Conservation (phyloP, 1,139 yeast species). For the Scheffersomyces titani region DNA sequence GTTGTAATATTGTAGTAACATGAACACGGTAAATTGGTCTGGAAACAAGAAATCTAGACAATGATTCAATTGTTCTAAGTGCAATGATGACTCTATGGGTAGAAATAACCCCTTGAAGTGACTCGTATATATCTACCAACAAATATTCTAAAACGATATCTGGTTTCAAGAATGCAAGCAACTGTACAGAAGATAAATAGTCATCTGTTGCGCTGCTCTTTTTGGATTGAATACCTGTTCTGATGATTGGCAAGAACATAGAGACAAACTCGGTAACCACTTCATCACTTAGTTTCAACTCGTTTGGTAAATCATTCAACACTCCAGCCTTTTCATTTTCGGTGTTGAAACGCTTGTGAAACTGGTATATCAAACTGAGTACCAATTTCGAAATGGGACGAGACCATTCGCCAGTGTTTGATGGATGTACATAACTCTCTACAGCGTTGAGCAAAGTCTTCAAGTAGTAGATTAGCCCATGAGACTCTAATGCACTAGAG, state of each 20-base stretch:
- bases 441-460: slow-evolving; percentile 64
- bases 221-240: slow-evolving; percentile 81
- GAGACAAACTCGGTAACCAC: slow-evolving; percentile 53
- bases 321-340: slow-evolving; percentile 47
- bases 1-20: slow-evolving; percentile 67
- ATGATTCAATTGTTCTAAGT: slow-evolving; percentile 62
- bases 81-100: slow-evolving; percentile 83
- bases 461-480: slow-evolving; percentile 56
- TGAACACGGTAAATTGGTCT: slow-evolving; percentile 76
- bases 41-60: slow-evolving; percentile 67
- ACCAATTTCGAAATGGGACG: slow-evolving; percentile 65
- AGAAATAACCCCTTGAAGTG: slow-evolving; percentile 77
- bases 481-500: slow-evolving; percentile 33
- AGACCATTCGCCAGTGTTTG: slow-evolving; percentile 87
- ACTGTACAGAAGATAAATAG: slow-evolving; percentile 62
- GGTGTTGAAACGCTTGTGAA: slow-evolving; percentile 56
- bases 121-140: slow-evolving; percentile 77
- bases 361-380: slow-evolving; percentile 54
- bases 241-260: slow-evolving; percentile 58
- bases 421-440: slow-evolving; percentile 89
- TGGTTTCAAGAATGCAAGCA: slow-evolving; percentile 67
- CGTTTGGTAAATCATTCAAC: slow-evolving; percentile 45
- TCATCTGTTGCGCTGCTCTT: slow-evolving; percentile 56
- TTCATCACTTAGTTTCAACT: slow-evolving; percentile 44
- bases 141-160: slow-evolving; percentile 61